Base-by-base conservation (phyloP, 2,329 filamentous ascomycete genomes). In the Fusarium subtropicale region DNA sequence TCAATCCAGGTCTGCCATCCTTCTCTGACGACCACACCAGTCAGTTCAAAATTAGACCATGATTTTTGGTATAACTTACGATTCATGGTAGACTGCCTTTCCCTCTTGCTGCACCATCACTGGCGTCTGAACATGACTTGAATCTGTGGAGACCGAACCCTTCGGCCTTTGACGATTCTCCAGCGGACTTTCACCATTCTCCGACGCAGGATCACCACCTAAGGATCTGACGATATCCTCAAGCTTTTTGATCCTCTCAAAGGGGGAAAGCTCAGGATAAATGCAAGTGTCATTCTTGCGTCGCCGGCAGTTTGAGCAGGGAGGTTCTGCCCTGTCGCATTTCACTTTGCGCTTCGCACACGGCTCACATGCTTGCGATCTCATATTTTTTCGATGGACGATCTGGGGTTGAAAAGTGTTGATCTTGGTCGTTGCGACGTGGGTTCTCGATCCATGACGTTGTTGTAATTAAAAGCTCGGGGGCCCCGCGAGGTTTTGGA, bases 321-420 rank as follows among this genome's bases (percentile, higher is more conserved):
- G 65, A 12, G 64, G 64, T 18, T 68, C 59, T 3, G 64, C 31
- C 30, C 54, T 55, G 24, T 68, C 64, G 36, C 65, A 68, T 3
- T 60, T 60, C 13, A 68, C 65, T 42, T 68, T 68, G 3, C 65
- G 65, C 1, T 68, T 68, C 1, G 65, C 65, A n/a, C 65, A 68
- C 12, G 65, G 65, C 6, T 68, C 64, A 9, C 65, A 68, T 2
- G 64, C 64, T n/a, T 68, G 64, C 7, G 54, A 1, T 8, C 53
- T 55, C 65, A 68, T 68, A 8, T 22, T 2, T 34, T 15, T 2
- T 5, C n/a, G 11, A 39, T 26, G 7, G 20, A 57, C 11, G 20
- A 41, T 9, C 11, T 9, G 15, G 24, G 39, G 3, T 22, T 48
- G 13, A 13, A 1, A 13, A 11, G 12, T 44, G 47, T 20, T 38